phyloP scores from a whole-genome alignment of 768 basidiomycete species.

The Auriculariales sp. region DNA sequence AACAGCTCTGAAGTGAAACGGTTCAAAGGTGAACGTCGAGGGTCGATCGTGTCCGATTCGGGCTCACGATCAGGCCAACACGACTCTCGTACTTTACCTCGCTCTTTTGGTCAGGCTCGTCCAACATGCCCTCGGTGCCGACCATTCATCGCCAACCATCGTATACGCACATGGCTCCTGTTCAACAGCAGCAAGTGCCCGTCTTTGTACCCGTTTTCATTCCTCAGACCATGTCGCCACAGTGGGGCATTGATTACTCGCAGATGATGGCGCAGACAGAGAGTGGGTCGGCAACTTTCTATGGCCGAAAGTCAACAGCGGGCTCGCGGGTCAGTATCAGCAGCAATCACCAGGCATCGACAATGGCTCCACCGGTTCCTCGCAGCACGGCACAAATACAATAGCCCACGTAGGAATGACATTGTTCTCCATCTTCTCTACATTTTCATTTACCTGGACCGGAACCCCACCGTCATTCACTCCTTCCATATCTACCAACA shows the following conservation, averaged over 20 bases:
- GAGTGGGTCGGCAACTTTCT: background rate
- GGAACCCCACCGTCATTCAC: too few relatives aligned
- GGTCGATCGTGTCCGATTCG: background rate
- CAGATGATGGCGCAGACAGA: background rate
- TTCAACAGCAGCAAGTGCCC: background rate
- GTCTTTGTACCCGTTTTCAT: background rate
- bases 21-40: background rate
- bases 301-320: background rate
- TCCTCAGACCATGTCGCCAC: background rate
- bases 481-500: too few relatives aligned
- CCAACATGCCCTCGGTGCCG: background rate
- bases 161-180: too few relatives aligned
- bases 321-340: background rate
- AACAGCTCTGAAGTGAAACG: background rate
- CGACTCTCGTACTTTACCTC: background rate
- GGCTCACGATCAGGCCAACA: background rate
- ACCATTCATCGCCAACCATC: background rate
- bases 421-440: too few relatives aligned
- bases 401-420: too few relatives aligned
- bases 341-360: background rate
- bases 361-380: background rate
- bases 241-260: background rate
- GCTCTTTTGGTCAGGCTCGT: background rate
- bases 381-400: constrained; percentile 1
- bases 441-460: too few relatives aligned